These are phyloP conservation scores for Pythium graminicola DNA, from an alignment of 352 stramenopile species.

Conservation along the genomic window DNA sequence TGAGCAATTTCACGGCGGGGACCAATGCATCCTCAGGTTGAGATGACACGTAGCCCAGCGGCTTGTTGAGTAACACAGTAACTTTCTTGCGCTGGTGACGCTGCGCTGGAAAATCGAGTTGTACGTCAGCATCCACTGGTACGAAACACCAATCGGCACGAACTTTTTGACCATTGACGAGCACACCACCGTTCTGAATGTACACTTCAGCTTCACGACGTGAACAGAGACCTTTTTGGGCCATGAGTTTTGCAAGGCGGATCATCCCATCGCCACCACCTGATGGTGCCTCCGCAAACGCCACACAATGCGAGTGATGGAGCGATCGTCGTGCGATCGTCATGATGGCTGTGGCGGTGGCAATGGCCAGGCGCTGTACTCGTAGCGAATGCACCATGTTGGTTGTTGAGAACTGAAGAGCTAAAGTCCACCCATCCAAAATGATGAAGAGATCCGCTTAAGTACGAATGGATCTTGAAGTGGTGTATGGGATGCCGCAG, in stretches of 20 bases:
- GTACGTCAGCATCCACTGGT: constrained; percentile 43
- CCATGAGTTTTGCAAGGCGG: constrained; percentile 77
- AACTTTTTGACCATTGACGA: constrained; percentile 63
- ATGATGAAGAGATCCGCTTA: not conserved
- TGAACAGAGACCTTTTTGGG: constrained; percentile 67
- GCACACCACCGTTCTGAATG: constrained; percentile 65
- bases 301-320: not conserved
- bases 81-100: constrained; percentile 72
- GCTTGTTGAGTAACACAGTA: constrained; percentile 80
- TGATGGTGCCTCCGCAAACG: not conserved
- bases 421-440: not conserved
- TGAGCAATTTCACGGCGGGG: constrained; percentile 68
- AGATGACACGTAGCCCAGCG: constrained; percentile 72
- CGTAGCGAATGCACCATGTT: too few relatives aligned
- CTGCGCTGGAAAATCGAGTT: constrained; percentile 55
- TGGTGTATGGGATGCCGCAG: not conserved
- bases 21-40: constrained; percentile 62
- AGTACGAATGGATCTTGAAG: constrained; percentile 12
- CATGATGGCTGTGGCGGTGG: not conserved
- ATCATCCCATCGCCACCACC: constrained; percentile 26
- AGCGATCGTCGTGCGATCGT: not conserved
- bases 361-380: not conserved
- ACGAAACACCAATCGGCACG: constrained; percentile 71
- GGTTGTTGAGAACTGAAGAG: too few relatives aligned
- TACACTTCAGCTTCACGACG: constrained; percentile 74